Percentiles rank a stretch among this genome's conserved stretches.
Conservation (phyloP, 192 early-diverging fungal genomes). For the Rhizophagus prolifer region DNA sequence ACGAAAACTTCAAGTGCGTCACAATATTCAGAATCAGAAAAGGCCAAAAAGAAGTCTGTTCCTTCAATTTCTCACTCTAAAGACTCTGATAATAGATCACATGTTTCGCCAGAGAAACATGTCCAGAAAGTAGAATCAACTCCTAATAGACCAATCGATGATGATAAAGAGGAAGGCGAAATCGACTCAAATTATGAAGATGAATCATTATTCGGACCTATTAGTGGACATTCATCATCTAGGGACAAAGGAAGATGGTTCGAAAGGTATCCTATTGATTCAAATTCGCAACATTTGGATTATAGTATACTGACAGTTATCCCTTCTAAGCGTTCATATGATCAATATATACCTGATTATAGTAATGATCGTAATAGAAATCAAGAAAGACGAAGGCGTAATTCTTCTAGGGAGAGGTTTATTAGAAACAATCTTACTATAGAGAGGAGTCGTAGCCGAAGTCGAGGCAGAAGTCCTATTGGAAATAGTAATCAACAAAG, state of each 20-base stretch:
- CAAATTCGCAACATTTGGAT: constrained; percentile 3
- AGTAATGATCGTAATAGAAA: constrained; percentile 7
- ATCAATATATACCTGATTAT: neutral
- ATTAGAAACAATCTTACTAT: neutral
- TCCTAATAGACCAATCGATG: neutral
- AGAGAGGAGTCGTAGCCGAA: constrained; percentile 3
- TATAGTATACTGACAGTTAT: neutral
- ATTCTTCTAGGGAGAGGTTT: constrained; percentile 5
- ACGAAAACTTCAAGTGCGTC: neutral
- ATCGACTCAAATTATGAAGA: constrained; percentile 8
- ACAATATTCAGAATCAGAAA: neutral
- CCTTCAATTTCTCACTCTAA: neutral
- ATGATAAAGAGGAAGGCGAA: constrained; percentile 17
- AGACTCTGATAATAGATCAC: neutral
- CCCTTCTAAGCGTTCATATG: constrained; percentile 2
- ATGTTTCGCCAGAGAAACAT: neutral
- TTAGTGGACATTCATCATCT: neutral
- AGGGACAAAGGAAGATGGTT: neutral
- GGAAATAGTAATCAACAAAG: neutral
- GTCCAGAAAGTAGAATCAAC: neutral
- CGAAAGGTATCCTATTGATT: neutral
- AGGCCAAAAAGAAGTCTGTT: constrained; percentile 4
- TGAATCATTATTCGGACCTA: neutral
- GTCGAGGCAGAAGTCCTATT: constrained; percentile 13
- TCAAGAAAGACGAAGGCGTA: constrained; percentile 2